These are phyloP conservation scores for Aspergillus cavernicola DNA, from an alignment of 495 filamentous ascomycete genomes.

Conservation along the genomic window DNA sequence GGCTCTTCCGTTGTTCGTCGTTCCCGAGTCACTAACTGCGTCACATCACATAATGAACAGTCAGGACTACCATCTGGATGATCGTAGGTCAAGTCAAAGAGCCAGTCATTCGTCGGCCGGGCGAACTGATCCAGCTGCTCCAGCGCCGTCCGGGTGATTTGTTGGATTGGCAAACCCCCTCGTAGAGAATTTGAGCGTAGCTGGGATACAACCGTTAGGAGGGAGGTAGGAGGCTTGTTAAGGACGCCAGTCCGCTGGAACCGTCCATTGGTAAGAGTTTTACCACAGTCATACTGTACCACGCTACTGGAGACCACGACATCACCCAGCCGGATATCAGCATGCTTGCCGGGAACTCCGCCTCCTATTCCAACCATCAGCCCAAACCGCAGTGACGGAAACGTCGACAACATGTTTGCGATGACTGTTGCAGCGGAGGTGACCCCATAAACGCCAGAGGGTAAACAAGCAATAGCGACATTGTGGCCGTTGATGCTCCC, in stretches of 20 bases:
- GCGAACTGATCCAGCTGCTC: too few species aligned
- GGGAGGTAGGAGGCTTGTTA: slow-evolving; percentile 29
- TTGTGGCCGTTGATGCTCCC: slow-evolving; percentile 23
- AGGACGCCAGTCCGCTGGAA: slow-evolving; percentile 33
- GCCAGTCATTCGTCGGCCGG: not conserved
- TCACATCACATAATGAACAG: slow-evolving; percentile 8
- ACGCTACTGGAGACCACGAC: slow-evolving; percentile 30
- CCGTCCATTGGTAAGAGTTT: slow-evolving; percentile 19
- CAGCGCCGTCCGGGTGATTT: too few species aligned
- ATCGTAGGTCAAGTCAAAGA: not conserved
- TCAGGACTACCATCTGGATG: slow-evolving; percentile 17
- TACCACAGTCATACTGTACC: slow-evolving; percentile 36
- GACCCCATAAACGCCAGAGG: slow-evolving; percentile 23
- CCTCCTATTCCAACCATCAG: slow-evolving; percentile 37
- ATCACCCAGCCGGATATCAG: slow-evolving; percentile 35
- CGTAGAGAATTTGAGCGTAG: not conserved
- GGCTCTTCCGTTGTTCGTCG: slow-evolving; percentile 1
- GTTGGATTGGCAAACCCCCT: not conserved
- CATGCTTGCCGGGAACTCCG: slow-evolving; percentile 21
- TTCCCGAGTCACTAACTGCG: slow-evolving; percentile 2
- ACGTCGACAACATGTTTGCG: slow-evolving; percentile 5
- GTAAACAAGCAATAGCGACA: slow-evolving; percentile 32
- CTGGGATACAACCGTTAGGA: slow-evolving; percentile 25
- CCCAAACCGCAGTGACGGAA: slow-evolving; percentile 20
- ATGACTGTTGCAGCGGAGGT: slow-evolving; percentile 22